Base-by-base conservation (phyloP, 352 stramenopile species). In the Pythium aphanidermatum region DNA sequence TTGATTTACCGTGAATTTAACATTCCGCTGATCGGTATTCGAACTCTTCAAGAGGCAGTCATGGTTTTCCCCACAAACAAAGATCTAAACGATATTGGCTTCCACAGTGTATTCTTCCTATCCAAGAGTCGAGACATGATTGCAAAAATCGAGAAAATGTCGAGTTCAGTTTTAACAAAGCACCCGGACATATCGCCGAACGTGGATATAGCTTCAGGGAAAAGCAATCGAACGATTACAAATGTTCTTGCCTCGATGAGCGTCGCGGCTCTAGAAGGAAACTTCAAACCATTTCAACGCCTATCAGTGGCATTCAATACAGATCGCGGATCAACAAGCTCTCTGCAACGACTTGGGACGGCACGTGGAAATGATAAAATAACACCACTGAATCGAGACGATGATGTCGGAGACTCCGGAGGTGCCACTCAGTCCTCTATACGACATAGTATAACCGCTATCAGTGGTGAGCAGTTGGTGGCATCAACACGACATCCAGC, bases 1-100 rank as follows among this genome's bases (percentile, higher is more conserved):
- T 46, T 90, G 2, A 50, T 87, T 5, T 87, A 85, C 45, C 65
- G 70, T n/a, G 74, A 90, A 43, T 78, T 83, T 30, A 63, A 65
- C 7, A 59, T 74, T 8, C 65, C 74, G n/a, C 24, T 86, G 2
- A 48, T 90, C 28, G 68, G 70, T 0, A 51, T 90, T 14, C 65
- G 78, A 12, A 82, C 70, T 0, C 58, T 70, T 3, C 61, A 87
- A 31, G 74, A 85, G 6, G 57, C 60, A 5, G 66, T 72, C 1
- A 44, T 67, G 0, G 37, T 86, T 0, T 86, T 72, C 27, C 71
- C 74, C 3, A 45, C 79, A n/a, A 58, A 77, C 43, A 65, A 77
- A 13, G 36, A 70, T 5, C 19, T 81, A 2, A 51, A 55, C 14
- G 68, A 83, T 20, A 60, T 68, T 23, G 63, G 47, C 23, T 79